A percentile compares a stretch with the other conserved stretches of the same genome.
phyloP scores from a whole-genome alignment of 1,139 yeast genomes.

The Meyerozyma smithsonii region DNA sequence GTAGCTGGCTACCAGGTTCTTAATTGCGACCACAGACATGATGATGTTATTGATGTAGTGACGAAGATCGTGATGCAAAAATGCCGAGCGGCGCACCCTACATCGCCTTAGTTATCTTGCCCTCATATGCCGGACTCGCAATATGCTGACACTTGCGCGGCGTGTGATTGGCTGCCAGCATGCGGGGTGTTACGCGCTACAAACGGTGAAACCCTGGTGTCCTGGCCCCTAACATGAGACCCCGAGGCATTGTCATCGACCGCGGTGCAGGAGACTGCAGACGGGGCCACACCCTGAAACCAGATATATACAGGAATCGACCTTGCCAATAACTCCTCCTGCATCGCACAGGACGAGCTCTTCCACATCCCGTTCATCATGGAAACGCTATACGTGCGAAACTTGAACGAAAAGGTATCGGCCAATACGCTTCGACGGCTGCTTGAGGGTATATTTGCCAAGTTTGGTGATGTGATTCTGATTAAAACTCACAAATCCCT shows the following conservation, averaged over 20 bases:
- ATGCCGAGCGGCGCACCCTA: neutral
- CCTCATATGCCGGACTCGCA: neutral
- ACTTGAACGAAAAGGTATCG: constrained; percentile 68
- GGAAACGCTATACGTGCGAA: constrained; percentile 55
- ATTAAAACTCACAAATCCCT: constrained; percentile 60
- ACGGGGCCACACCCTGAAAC: no score
- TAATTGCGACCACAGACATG: constrained; percentile 39
- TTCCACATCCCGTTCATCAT: neutral
- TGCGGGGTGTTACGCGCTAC: neutral
- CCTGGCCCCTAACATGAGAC: no score
- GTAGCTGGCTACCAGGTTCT: constrained; percentile 29
- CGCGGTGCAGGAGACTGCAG: no score
- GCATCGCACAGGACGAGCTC: no score
- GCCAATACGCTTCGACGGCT: constrained; percentile 44
- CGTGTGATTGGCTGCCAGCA: constrained; percentile 3
- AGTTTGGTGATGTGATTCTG: constrained; percentile 48
- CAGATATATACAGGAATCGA: no score
- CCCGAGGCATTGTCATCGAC: no score
- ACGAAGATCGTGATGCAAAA: neutral
- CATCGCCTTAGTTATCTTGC: neutral
- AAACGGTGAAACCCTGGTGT: no score
- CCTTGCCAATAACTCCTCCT: no score
- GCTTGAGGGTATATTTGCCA: constrained; percentile 36
- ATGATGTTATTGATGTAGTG: neutral
- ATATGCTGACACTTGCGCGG: constrained; percentile 5